Percentiles rank a stretch among this genome's conserved stretches.
Evolutionary conservation across 257 asterid species (phyloP).

Genomic region (Solanum arcanum): DNA sequence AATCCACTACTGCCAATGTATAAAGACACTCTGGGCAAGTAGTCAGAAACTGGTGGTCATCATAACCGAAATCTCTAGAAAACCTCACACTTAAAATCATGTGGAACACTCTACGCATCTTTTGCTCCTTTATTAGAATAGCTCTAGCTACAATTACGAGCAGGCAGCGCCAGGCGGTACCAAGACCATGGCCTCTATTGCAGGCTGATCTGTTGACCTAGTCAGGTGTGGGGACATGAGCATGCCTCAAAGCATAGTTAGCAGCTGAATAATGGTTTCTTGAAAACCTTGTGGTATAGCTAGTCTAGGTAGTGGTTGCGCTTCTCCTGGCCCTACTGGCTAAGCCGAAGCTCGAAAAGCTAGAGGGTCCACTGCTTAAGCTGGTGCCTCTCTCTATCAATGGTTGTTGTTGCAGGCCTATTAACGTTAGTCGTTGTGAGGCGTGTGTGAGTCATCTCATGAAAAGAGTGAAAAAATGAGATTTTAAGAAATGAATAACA

Average conservation of each 20-base stretch:
- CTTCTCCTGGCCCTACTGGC: not conserved
- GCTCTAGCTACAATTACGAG: rapidly evolving
- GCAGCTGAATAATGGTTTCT: not conserved
- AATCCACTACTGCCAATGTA: no score
- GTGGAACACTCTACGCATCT: not conserved
- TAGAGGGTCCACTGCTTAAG: no score
- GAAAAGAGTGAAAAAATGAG: no score
- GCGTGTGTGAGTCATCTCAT: no score
- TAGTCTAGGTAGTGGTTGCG: not conserved
- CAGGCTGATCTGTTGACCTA: rapidly evolving
- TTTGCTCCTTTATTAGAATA: rapidly evolving
- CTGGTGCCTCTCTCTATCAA: no score
- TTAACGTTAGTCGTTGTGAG: not conserved
- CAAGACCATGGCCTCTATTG: rapidly evolving
- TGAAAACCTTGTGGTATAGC: no score
- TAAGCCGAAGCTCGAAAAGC: no score
- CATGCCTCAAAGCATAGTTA: not conserved
- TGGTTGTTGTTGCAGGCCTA: not conserved
- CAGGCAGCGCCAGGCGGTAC: not conserved
- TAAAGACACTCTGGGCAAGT: rapidly evolving
- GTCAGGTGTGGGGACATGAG: not conserved
- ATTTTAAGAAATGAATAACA: no score
- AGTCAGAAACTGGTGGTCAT: not conserved
- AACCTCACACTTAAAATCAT: not conserved
- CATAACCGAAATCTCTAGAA: not conserved